Conservation (phyloP, 2,329 filamentous ascomycete genomes). For the Monilinia vaccinii-corymbosi region DNA sequence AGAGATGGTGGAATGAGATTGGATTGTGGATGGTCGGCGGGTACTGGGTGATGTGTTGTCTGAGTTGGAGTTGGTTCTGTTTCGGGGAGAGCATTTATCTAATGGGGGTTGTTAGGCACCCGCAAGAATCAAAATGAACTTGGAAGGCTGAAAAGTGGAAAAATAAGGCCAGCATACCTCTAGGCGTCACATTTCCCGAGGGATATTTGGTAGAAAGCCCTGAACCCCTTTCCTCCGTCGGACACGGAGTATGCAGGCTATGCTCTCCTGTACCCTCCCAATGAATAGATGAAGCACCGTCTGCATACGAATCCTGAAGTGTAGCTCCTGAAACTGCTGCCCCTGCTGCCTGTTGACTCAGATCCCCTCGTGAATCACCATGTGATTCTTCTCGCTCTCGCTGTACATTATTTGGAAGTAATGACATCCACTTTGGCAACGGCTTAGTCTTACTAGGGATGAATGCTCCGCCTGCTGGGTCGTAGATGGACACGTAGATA, state of each 20-base stretch:
- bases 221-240: not conserved
- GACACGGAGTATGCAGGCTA: not conserved
- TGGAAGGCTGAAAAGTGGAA: not conserved
- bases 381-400: constrained; percentile 9
- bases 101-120: not conserved
- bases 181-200: not conserved
- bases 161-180: not conserved
- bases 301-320: constrained; percentile 3
- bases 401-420: constrained; percentile 24
- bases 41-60: not conserved
- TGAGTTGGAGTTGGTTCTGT: not conserved
- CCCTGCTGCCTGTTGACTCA: not conserved
- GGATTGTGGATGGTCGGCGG: not conserved
- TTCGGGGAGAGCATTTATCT: not conserved
- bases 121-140: not conserved
- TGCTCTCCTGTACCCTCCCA: not conserved
- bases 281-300: constrained; percentile 3
- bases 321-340: not conserved
- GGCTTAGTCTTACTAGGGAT: constrained; percentile 42
- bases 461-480: constrained; percentile 42
- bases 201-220: too few species aligned
- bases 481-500: constrained; percentile 42
- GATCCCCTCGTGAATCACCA: not conserved
- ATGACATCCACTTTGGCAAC: constrained; percentile 35
- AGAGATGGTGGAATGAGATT: not conserved